Evolutionary conservation across 2,329 filamentous ascomycete genomes (phyloP), one percentile per base, ranked within the genome.

Genomic region (Elsinoe necatrix): DNA sequence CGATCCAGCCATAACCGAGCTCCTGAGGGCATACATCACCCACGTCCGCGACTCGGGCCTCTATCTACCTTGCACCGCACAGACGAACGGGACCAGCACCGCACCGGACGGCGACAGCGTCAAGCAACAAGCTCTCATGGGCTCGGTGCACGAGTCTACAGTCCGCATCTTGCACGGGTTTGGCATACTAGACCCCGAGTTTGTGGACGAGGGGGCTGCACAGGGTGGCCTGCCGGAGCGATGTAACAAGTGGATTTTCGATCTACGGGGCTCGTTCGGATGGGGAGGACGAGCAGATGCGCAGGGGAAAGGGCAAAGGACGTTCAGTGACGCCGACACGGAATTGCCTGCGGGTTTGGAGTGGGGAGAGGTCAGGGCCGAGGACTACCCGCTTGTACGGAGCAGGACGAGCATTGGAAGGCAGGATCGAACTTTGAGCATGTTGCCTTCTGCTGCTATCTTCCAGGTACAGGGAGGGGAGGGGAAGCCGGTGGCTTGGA

Each of bases 401-500:
- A 72, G 73, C 1, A 66, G 81, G 52, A 82, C 80, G 11, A 60
- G 76, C 18, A 81, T 88, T 31, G 79, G 78, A 1, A 73, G 83
- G 29, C 73, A 75, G 25, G 76, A 80, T 69, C 63, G 64, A 11
- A 77, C 75, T 9, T 59, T 77, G 54, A 61, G 71, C 39, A 65
- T 68, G 27, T 55, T 76, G 51, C 70, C 72, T 6, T 20, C 70
- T 79, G 54, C 67, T 16, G 66, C 63, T 2, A 63, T 69, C 43
- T 68, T 59, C 54, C 57, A 29, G 9, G 54, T 25, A 45, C 21
- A 1, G 1, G 73, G 78, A 16, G 75, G 73, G 1, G 76, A 70
- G 1, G 75, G 78, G 16, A 75, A 70, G 1, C 79, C 81, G 0
- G 70, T 87, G 4, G 81, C 83, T 0, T 89, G 85, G 85, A 79